phyloP scores from a whole-genome alignment of 345 rosid species.

The Ailanthus altissimus region DNA sequence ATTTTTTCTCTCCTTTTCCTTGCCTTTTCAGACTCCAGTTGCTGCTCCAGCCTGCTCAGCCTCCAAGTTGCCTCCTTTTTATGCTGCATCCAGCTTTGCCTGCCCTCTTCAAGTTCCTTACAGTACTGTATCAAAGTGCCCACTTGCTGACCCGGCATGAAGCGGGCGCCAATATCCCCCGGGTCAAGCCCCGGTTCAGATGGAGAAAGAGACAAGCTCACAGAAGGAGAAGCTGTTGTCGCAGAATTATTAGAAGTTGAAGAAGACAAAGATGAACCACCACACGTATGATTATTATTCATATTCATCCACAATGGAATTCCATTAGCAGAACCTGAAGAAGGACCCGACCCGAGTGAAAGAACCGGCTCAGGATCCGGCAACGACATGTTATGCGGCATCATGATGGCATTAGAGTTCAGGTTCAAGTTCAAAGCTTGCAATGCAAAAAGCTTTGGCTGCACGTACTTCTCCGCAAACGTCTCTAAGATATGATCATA shows the following conservation, averaged over 20 bases:
- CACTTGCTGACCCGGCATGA: slow-evolving; percentile 18
- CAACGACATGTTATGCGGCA: not conserved
- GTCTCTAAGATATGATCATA: slow-evolving; percentile 51
- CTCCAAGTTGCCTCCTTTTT: slow-evolving; percentile 38
- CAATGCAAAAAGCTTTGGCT: slow-evolving; percentile 25
- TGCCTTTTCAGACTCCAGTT: slow-evolving; percentile 28
- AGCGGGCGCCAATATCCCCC: slow-evolving; percentile 7
- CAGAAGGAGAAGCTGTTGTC: slow-evolving; percentile 22
- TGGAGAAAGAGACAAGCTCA: slow-evolving; percentile 21
- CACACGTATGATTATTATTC: not conserved
- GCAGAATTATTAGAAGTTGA: slow-evolving; percentile 11
- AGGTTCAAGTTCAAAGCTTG: slow-evolving; percentile 20
- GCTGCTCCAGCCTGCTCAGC: slow-evolving; percentile 33
- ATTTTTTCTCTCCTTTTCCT: slow-evolving; percentile 30
- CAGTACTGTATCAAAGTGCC: slow-evolving; percentile 20
- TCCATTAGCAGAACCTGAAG: not conserved
- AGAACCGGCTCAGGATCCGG: slow-evolving; percentile 34
- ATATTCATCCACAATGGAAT: slow-evolving; percentile 24
- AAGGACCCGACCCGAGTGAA: slow-evolving; percentile 24
- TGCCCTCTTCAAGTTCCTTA: slow-evolving; percentile 32
- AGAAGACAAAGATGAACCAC: slow-evolving; percentile 18
- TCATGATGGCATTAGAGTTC: not conserved
- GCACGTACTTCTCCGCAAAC: slow-evolving; percentile 52
- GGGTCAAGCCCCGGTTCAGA: slow-evolving; percentile 17
- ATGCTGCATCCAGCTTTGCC: slow-evolving; percentile 34